A percentile compares a stretch with the other conserved stretches of the same genome.
These are phyloP conservation scores for Penicillium sp. DNA, from an alignment of 2,329 filamentous ascomycete species.

Conservation along the genomic window DNA sequence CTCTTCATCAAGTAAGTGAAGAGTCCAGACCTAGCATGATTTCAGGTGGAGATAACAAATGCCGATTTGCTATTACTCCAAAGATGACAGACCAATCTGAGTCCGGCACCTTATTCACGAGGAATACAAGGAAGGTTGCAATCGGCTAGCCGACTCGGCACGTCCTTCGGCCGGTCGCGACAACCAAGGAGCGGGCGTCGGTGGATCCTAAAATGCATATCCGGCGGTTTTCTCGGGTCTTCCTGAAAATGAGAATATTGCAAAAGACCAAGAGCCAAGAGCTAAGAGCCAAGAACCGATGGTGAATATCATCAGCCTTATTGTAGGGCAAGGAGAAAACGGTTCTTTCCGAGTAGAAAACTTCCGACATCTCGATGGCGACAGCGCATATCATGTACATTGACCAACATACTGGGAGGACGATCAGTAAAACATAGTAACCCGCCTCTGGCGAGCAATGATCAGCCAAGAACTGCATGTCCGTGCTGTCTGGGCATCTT, in stretches of 20 bases:
- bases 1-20: not conserved
- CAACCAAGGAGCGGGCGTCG: not conserved
- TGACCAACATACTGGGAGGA: not conserved
- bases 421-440: slow-evolving; percentile 5
- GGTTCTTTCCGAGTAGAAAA: slow-evolving; percentile 4
- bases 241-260: not conserved
- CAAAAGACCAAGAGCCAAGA: not conserved
- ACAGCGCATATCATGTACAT: slow-evolving; percentile 3
- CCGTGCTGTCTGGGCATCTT: slow-evolving; percentile 3
- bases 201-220: not conserved
- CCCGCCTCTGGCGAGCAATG: not conserved
- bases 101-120: slow-evolving; percentile 6
- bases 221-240: slow-evolving; percentile 1
- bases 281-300: slow-evolving; percentile 1
- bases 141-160: slow-evolving; percentile 23
- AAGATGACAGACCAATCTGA: slow-evolving; percentile 5
- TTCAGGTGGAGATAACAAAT: slow-evolving; percentile 5
- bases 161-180: slow-evolving; percentile 1
- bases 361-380: not conserved
- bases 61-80: not conserved
- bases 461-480: slow-evolving; percentile 8
- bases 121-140: slow-evolving; percentile 9
- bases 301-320: not conserved
- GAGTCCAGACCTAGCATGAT: not conserved
- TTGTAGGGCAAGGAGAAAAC: not conserved